These are phyloP conservation scores for Margaritispora aquatica DNA, from an alignment of 495 filamentous ascomycete species.

Conservation along the genomic window DNA sequence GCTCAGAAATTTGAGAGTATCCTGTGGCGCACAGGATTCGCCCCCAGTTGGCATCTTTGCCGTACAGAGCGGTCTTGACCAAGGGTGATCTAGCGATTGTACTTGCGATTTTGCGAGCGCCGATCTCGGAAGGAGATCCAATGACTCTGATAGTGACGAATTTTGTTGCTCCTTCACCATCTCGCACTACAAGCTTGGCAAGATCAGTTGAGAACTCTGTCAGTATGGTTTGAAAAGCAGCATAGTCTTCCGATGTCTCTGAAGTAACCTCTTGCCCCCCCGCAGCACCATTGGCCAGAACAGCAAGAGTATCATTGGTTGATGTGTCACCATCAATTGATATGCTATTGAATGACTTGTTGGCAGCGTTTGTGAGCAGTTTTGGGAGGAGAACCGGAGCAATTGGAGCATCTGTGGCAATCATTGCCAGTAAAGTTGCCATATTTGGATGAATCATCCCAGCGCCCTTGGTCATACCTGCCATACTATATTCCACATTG, in stretches of 20 bases:
- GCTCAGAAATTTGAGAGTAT: constrained; percentile 66
- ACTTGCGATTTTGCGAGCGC: constrained; percentile 65
- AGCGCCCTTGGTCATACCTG: constrained; percentile 95
- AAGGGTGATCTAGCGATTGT: constrained; percentile 91
- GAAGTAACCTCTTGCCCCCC: constrained; percentile 60
- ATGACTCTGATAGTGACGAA: constrained; percentile 90
- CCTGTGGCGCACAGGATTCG: constrained; percentile 93
- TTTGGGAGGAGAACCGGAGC: constrained; percentile 57
- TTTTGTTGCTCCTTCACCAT: constrained; percentile 97
- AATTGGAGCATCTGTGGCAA: constrained; percentile 90
- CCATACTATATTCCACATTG: constrained; percentile 68
- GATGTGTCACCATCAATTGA: constrained; percentile 94
- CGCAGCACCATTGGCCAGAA: constrained; percentile 91
- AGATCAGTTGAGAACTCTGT: constrained; percentile 75
- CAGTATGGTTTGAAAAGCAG: constrained; percentile 59
- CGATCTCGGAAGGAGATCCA: constrained; percentile 60
- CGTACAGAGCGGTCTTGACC: constrained; percentile 96
- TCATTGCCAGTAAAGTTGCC: constrained; percentile 90
- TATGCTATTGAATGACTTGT: constrained; percentile 92
- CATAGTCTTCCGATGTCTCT: constrained; percentile 53
- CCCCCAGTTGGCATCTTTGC: constrained; percentile 97
- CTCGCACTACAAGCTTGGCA: constrained; percentile 87
- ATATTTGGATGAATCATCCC: constrained; percentile 99
- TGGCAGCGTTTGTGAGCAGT: constrained; percentile 68
- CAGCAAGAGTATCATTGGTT: constrained; percentile 92